Evolutionary conservation across 192 early-diverging fungal species (phyloP).

Genomic region (Mortierella alpina): DNA sequence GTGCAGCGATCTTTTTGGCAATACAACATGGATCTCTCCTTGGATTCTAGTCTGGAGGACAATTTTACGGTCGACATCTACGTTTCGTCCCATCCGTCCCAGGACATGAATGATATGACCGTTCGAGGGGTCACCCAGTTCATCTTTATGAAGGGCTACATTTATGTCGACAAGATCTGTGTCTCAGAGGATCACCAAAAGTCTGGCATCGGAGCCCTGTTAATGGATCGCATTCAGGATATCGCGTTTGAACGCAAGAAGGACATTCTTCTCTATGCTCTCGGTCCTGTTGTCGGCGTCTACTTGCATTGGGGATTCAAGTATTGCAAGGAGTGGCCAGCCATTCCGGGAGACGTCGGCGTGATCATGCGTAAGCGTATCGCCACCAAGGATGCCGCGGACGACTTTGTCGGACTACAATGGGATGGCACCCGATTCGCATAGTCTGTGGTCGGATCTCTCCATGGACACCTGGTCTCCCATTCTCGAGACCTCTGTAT

Average conservation of each 20-base stretch:
- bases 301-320: constrained; percentile 54
- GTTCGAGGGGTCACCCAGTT: constrained; percentile 54
- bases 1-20: constrained; percentile 29
- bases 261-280: constrained; percentile 54
- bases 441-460: neutral
- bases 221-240: constrained; percentile 45
- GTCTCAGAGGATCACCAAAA: constrained; percentile 51
- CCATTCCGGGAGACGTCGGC: constrained; percentile 41
- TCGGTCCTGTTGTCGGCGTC: constrained; percentile 33
- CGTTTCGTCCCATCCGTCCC: constrained; percentile 18
- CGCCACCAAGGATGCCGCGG: constrained; percentile 24
- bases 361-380: constrained; percentile 51
- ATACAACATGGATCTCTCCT: constrained; percentile 50
- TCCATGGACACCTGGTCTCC: neutral
- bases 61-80: constrained; percentile 56
- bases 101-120: constrained; percentile 17
- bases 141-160: constrained; percentile 56
- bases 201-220: constrained; percentile 43
- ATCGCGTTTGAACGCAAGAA: constrained; percentile 42
- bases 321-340: constrained; percentile 54
- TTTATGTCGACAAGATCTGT: constrained; percentile 58
- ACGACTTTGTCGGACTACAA: constrained; percentile 30
- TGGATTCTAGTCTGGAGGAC: constrained; percentile 54
- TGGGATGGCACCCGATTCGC: constrained; percentile 43
- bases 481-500: neutral